These are phyloP conservation scores for Ettlia oleoabundans DNA, from an alignment of 139 green algal genomes.

Conservation along the genomic window DNA sequence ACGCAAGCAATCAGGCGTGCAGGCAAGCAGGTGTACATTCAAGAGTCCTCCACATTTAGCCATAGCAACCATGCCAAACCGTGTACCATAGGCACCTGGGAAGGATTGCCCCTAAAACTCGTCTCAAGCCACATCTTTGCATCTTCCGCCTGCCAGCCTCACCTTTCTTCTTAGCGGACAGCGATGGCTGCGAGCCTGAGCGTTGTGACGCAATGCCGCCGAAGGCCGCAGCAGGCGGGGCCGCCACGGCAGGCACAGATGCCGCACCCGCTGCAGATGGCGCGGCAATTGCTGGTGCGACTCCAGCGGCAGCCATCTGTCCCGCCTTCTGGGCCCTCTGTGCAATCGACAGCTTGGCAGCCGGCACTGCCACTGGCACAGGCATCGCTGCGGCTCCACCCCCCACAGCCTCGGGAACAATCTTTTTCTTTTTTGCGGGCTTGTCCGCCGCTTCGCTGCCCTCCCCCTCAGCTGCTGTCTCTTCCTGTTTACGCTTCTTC, in stretches of 20 bases:
- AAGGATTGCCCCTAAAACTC: no score
- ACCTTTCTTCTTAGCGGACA: neutral
- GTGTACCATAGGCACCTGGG: no score
- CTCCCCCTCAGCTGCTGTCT: neutral
- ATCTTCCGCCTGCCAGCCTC: no score
- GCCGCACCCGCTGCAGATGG: neutral
- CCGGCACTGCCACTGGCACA: neutral
- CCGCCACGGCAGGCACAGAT: neutral
- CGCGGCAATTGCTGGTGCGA: neutral
- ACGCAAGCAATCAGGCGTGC: no score
- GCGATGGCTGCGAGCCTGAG: neutral
- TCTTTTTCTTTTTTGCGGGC: conserved; percentile 24
- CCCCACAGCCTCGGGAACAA: neutral
- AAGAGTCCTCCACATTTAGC: no score
- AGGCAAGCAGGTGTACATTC: no score
- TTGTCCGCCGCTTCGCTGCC: neutral
- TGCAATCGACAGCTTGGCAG: conserved; percentile 1
- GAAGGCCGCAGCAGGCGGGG: no score
- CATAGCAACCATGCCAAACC: no score
- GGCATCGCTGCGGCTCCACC: neutral
- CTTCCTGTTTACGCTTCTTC: conserved; percentile 20
- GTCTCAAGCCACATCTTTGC: no score
- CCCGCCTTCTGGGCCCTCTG: conserved; percentile 11
- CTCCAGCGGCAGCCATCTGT: neutral
- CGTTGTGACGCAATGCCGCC: neutral